Base-by-base conservation (phyloP, 805 yeast species). In the Priceomyces carsonii region DNA sequence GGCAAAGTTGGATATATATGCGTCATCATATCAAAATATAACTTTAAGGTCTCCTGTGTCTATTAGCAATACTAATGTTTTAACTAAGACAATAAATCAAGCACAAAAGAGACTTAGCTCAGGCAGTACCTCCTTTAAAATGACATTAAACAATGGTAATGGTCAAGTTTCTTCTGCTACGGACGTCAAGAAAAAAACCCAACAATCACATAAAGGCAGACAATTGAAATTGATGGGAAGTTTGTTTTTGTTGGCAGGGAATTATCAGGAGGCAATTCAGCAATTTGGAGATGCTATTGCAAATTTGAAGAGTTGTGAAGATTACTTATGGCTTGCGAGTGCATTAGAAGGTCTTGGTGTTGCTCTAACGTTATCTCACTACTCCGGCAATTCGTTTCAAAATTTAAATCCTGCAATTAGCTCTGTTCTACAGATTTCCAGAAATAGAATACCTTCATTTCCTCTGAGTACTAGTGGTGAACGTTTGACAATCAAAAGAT, bases 251-350 rank as follows among this genome's bases (percentile, higher is more conserved):
- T 59, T 93, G 30, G 83, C 96, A 1, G 99, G 99, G 1, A 77
- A 85, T 35, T 71, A 83, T 29, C 55, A 69, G 10, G 85, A 80
- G 38, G 95, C 97, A 0, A 54, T 90, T 35, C 66, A 71, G 16
- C 79, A 80, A 39, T 82, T 89, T 47, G 75, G 81, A n/a, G 95
- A 89, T 26, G 81, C 96, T 0, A 70, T 83, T 1, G 50, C 65
- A 2, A 61, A 73, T 16, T 60, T 88, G 35, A 79, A 77, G 40
- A 68, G 75, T 8, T 68, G 81, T 2, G 79, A 79, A 33, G 99
- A 93, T 55, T 75, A 76, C 48, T 63, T 93, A 6, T 93, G 98
- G 98, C 69, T 87, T 9, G 98, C 83, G 0, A 82, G 91, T 18
- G 79, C 96, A 0, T 55, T 91, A n/a, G 96, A 89, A 47, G 87